Base-by-base conservation (phyloP, 1,139 yeast genomes). In the Pichia sp. region DNA sequence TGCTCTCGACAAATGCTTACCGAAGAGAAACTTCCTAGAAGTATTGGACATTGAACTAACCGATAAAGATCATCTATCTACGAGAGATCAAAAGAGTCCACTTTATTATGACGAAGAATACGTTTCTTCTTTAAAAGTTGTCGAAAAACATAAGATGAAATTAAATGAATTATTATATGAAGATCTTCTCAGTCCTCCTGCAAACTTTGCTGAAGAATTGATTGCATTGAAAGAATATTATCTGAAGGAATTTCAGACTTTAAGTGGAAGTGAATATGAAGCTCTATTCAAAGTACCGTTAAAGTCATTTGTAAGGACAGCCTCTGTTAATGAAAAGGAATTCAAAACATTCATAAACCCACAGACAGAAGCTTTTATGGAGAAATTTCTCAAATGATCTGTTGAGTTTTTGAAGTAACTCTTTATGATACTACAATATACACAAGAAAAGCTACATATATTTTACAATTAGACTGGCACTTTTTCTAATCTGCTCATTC, bases 1-100 rank as follows among this genome's bases (percentile, higher is more conserved):
- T 31, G 96, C 98, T 0, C 75, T 93, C 23, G 98, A 92, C 67
- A 93, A 93, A 66, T 89, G 95, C 62, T 71, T 86, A 1, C 89
- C 89, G 0, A 70, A 75, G 15, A 73, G 95, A 15, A 65, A 73
- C 36, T 87, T 76, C 64, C 61, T 89, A 6, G 80, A 80, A 57
- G 59, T 75, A 4, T 19, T 76, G 11, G 65, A 72, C 0, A 65
- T 83, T 29, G 73, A 67, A 42, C 61, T 64, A 42, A 70, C 66
- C 0, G 63, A 56, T 26, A 59, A 56, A 62, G 66, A 61, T 36
- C 74, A 58, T 58, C 73, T 61, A 64, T 81, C 46, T 69, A 68
- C 60, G 73, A 73, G 62, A 82, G 79, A 61, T 66, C 70, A 15
- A 8, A 10, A 30, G 3, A 23, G 45, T 0, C 52, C 55, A 1